Evolutionary conservation across 495 filamentous ascomycete genomes (phyloP).

Genomic region (Neurospora sp.): DNA sequence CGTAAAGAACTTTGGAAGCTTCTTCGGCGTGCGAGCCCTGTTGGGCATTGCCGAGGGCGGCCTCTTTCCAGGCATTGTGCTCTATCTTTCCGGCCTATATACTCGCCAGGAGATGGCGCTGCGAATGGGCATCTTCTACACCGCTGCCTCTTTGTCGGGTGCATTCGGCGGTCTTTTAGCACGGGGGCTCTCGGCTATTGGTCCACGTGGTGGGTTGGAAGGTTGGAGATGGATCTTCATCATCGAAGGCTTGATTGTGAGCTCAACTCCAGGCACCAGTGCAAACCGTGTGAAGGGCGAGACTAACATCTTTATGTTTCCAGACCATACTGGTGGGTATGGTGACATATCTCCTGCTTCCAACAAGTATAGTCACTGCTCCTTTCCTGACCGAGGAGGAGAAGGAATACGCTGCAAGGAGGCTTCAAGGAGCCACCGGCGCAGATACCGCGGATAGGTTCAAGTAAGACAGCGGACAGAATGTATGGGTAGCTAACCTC

Average conservation of each 20-base stretch:
- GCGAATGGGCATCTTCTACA: constrained; percentile 46
- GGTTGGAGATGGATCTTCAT: constrained; percentile 46
- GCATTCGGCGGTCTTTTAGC: constrained; percentile 44
- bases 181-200: constrained; percentile 31
- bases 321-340: constrained; percentile 45
- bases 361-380: constrained; percentile 47
- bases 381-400: constrained; percentile 41
- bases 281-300: neutral
- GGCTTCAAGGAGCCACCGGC: constrained; percentile 25
- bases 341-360: constrained; percentile 44
- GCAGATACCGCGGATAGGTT: constrained; percentile 20
- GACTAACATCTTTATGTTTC: constrained; percentile 14
- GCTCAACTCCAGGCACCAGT: constrained; percentile 1
- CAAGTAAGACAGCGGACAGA: constrained; percentile 14
- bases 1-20: constrained; percentile 58
- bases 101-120: constrained; percentile 39
- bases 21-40: constrained; percentile 68
- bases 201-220: constrained; percentile 27
- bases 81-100: constrained; percentile 40
- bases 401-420: constrained; percentile 25
- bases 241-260: constrained; percentile 37
- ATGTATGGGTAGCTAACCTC: neutral
- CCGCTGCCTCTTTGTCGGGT: constrained; percentile 44
- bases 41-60: constrained; percentile 53
- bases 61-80: constrained; percentile 39